Base-by-base conservation (phyloP, 2,329 filamentous ascomycete genomes). In the Aspergillus pseudoglaucus region DNA sequence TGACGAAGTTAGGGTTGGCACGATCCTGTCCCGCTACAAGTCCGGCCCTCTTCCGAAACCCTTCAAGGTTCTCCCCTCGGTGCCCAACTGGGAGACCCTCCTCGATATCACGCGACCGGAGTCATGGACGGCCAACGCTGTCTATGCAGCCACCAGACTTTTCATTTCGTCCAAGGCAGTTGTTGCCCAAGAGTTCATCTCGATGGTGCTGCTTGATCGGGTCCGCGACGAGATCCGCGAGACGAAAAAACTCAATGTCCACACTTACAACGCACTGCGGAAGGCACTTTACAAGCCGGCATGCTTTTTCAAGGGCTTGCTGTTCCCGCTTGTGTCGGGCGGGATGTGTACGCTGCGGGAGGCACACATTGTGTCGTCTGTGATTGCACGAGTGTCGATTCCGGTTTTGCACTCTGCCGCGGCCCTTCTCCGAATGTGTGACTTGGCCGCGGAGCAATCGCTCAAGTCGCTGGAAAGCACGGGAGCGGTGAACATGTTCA, bases 11-110 rank as follows among this genome's bases (percentile, higher is more conserved):
- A 89, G 84, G 73, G 84, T 95, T 58, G 91, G 90, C 51, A 77
- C 90, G 56, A 85, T 97, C 51, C 79, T 98, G 50, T 90, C 88
- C 22, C 83, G 91, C 55, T 97, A 95, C 75, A 95, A 95, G 71
- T 91, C 87, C 12, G 93, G 93, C n/a, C 91, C 91, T 56, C 79
- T 98, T 27, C 93, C 93, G 17, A 98, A 98, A 70, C 91, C 91
- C 0, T 95, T 98, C 78, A 97, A 97, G 71, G 90, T 97, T 55
- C 79, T 98, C 7, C 93, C 93, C 2, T 90, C 90, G 0, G 82
- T 97, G 12, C 90, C 90, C 6, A 83, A 93, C 60, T 97, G 90
- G 90, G 88, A 93, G 64, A 87, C 89, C 17, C 87, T 95, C 33
- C 81, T 95, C 58, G 78, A 84, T 54, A 81, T 95, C 47, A 95